These are phyloP conservation scores for Galerina sulciceps DNA, from an alignment of 768 basidiomycete species.

Conservation along the genomic window DNA sequence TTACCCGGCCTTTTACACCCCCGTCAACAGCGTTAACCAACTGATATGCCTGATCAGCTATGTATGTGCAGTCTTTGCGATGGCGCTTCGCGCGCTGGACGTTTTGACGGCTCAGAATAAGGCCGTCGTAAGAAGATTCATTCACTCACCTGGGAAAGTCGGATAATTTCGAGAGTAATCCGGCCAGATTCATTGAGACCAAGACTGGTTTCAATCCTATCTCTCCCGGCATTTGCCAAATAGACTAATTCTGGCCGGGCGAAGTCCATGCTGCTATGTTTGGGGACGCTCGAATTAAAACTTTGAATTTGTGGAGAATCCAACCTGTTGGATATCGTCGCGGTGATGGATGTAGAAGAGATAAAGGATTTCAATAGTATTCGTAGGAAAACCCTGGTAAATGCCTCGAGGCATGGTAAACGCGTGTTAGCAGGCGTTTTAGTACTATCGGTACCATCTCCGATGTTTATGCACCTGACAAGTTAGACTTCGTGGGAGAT, in stretches of 20 bases:
- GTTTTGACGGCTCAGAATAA: neutral
- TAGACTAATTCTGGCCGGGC: conserved; percentile 11
- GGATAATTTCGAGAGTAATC: conserved; percentile 24
- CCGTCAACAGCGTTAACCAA: conserved; percentile 27
- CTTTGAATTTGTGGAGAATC: conserved; percentile 10
- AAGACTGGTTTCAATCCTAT: conserved; percentile 16
- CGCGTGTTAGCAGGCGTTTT: conserved; percentile 3
- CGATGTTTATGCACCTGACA: conserved; percentile 4
- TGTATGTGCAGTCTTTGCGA: conserved; percentile 17
- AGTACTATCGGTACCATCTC: conserved; percentile 1
- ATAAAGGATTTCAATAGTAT: neutral
- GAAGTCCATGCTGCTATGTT: conserved; percentile 5
- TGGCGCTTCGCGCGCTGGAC: conserved; percentile 23
- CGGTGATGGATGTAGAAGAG: conserved; percentile 6
- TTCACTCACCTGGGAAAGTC: conserved; percentile 20
- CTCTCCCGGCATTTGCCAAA: conserved; percentile 12
- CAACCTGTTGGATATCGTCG: conserved; percentile 7
- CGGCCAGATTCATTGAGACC: conserved; percentile 21
- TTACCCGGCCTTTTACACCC: conserved; percentile 25
- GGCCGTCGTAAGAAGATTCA: neutral
- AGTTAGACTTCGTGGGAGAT: conserved; percentile 1
- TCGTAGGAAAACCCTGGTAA: neutral
- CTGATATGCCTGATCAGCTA: conserved; percentile 25
- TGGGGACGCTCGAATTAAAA: neutral
- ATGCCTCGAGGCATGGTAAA: conserved; percentile 4